Evolutionary conservation across 1,139 yeast species (phyloP), one percentile per base, ranked within the genome.

Genomic region (Nakaseomyces bracarensis): DNA sequence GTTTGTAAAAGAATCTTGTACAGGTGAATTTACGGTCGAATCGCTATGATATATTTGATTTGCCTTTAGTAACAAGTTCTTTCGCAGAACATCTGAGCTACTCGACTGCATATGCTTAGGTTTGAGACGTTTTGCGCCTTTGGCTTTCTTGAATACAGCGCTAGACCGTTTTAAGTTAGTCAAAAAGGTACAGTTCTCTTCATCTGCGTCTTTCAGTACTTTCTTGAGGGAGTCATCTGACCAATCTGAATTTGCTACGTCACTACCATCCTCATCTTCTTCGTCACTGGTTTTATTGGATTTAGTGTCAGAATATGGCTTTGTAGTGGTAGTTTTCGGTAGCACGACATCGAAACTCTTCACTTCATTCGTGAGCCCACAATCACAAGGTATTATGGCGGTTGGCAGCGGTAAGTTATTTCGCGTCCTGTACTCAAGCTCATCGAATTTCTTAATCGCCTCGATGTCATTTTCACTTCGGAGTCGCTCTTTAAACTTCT

Each of bases 341-440:
- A 61, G 44, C 9, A 60, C 55, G n/a, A 61, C 55, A 43, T 58
- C 52, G 39, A 61, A 61, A 27, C 61, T 56, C 44, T 57, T 51
- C 37, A 61, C 58, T 46, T 61, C 65, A 39, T 52, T 56, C 11
- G 65, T 61, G 36, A 61, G 48, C 18, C 65, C 65, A 54, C 65
- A 61, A 31, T 60, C 65, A 47, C 65, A 61, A 5, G 63, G 57
- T 19, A 61, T 60, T 29, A 57, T 50, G 11, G 60, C 48, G 1
- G 57, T 49, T 22, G 52, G 54, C 10, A 58, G 57, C 3, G 65
- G 65, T 30, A 61, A 39, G 43, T 60, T 59, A 28, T 51, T 49
- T 19, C 50, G 49, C 4, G 58, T 45, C 40, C 61, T 54, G 43
- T 57, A 60, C 48, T 61, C 65, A 36, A 61, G 46, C 45, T 60